phyloP scores from a whole-genome alignment of 305 asterid species.

The Ilex paraguariensis region DNA sequence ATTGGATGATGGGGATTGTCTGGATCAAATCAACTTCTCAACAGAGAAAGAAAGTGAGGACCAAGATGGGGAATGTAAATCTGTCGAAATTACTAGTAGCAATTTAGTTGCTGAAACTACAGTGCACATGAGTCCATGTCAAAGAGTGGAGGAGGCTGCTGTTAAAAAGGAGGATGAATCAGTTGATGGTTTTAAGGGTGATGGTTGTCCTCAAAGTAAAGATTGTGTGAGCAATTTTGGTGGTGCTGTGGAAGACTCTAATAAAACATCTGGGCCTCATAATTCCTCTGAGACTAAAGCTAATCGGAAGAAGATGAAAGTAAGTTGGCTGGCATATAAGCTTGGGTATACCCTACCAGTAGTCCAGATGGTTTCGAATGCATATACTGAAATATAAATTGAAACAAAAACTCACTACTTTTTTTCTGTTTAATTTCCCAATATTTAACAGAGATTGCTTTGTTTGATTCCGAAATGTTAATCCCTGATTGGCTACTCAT shows the following conservation, averaged over 20 bases:
- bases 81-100: conserved; percentile 36
- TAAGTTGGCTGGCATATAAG: conserved; percentile 11
- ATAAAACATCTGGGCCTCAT: conserved; percentile 16
- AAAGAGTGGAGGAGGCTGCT: conserved; percentile 6
- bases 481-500: background rate
- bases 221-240: conserved; percentile 6
- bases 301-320: conserved; percentile 39
- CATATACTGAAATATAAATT: background rate
- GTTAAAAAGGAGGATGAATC: conserved; percentile 28
- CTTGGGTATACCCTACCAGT: no score
- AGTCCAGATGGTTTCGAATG: no score
- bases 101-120: conserved; percentile 26
- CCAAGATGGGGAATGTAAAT: conserved; percentile 44
- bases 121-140: background rate
- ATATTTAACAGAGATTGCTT: no score
- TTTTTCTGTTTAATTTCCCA: background rate
- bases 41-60: conserved; percentile 26
- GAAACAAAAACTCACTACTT: background rate
- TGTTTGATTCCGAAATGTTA: background rate
- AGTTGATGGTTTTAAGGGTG: conserved; percentile 9
- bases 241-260: conserved; percentile 17
- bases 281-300: conserved; percentile 27
- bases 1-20: conserved; percentile 31
- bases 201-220: conserved; percentile 14
- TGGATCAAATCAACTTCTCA: conserved; percentile 30